Base-by-base conservation (phyloP, 306 rosid genomes). In the Cucurbita argyrosperma region DNA sequence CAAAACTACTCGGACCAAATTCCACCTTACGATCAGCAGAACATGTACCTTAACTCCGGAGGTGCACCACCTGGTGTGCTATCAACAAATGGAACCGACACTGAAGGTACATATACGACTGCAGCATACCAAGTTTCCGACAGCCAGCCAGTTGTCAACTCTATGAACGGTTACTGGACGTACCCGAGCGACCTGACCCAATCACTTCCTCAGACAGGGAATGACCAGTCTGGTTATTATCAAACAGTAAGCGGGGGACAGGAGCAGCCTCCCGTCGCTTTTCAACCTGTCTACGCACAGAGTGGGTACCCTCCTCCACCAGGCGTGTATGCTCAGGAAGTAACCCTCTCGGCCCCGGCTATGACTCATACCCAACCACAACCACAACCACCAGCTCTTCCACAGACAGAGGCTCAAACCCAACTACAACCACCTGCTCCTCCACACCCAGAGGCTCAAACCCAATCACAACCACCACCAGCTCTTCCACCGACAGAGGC, bases 121-220 rank as follows among this genome's bases (percentile, higher is more conserved):
- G 46, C 84, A 51, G 62, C 75, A 18, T 76, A 84, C 71, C 71
- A 63, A 50, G 65, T 39, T 74, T 70, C 84, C 21, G 55, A 80
- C 37, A 30, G 67, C 76, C 82, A 80, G 74, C 81, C 83, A 45
- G 19, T 16, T 5, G 77, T 53, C 11, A 35, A 61, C 78, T 78
- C 77, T 21, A 78, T 76, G 26, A 52, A 77, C 35, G 86, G 86
- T 45, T 85, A 82, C 80, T 85, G 88, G 88, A 42, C 83, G 64
- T 79, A 85, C 61, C 78, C 82, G 4, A 64, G 74, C 55, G 52
- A 75, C 78, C 49, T 72, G 23, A 55, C 75, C 64, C 83, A 77
- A 69, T 43, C 83, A 14, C 76, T 74, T 12, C 49, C 74, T 74
- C 88, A 81, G 74, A 26, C 81, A 10, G 43, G 43, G 13, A 70